Conservation (phyloP, 768 basidiomycete genomes). For the Pisolithus sp. region DNA sequence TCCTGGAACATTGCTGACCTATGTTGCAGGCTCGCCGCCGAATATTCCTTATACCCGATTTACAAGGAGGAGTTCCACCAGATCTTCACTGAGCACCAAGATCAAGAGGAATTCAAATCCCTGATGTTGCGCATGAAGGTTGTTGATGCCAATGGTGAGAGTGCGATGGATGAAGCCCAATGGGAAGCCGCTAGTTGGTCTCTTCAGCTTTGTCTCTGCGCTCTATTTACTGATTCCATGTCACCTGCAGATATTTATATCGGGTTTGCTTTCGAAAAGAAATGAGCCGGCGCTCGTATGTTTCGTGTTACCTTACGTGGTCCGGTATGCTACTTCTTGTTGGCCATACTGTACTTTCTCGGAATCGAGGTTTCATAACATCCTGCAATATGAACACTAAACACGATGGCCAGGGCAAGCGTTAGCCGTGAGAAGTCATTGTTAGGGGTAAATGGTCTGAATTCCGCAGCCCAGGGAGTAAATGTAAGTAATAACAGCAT, state of each 20-base stretch:
- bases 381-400: too few species aligned
- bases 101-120: constrained; percentile 74
- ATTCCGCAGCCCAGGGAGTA: constrained; percentile 8
- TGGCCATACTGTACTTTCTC: too few species aligned
- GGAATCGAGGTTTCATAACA: too few species aligned
- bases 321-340: too few species aligned
- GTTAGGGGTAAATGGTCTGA: neutral
- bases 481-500: constrained; percentile 2
- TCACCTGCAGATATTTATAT: constrained; percentile 73
- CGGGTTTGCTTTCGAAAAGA: constrained; percentile 86
- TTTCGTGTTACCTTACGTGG: neutral
- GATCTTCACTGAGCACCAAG: constrained; percentile 75
- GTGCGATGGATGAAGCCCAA: constrained; percentile 89
- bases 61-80: constrained; percentile 91
- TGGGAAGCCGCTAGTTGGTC: constrained; percentile 98
- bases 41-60: constrained; percentile 65
- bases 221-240: neutral
- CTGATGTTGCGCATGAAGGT: constrained; percentile 90
- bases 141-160: constrained; percentile 77
- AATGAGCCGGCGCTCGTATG: constrained; percentile 15
- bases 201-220: neutral
- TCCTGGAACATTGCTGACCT: constrained; percentile 9
- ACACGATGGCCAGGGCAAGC: neutral
- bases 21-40: constrained; percentile 64
- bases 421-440: neutral